Base-by-base conservation (phyloP, 2,329 filamentous ascomycete species). In the Aspergillus oerlinghausenensis region DNA sequence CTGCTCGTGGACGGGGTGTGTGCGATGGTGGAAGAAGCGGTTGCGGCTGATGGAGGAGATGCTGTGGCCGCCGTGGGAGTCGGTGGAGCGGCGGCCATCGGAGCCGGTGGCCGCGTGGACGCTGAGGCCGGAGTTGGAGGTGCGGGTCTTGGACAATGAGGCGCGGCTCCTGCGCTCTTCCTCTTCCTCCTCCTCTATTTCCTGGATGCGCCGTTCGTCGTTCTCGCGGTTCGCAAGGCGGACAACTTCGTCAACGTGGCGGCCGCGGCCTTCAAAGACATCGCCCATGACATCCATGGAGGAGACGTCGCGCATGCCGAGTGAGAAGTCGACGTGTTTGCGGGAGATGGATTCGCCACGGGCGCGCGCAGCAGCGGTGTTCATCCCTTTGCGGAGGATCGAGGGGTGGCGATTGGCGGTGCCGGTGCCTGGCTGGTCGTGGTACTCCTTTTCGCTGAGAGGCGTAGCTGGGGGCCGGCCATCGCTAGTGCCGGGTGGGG, bases 301-400 rank as follows among this genome's bases (percentile, higher is more conserved):
- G 3, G 80, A 79, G 43, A 87, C 77, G 48, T 82, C 80, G 35
- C 77, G 79, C 81, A 88, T 87, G 29, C 87, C 87, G 2, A 89
- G 77, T 1, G 86, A 88, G 71, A 89, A 89, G 67, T 89, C 87
- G 29, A 89, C 85, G 28, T 85, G 83, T 54, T 83, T 84, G 77
- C 85, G 84, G 9, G 79, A 75, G 1, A 84, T 72, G 0, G 84
- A 83, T 61, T 87, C 84, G 32, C 80, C 80, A 8, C 84, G 80
- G 38, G 77, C 70, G 10, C 84, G 79, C n/a, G 65, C 67, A 9
- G 67, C 69, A n/a, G 71, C 73, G 14, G 70, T 71, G 32, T 73
- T 70, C 54, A 75, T 75, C 19, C 78, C 75, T 52, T 77, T 79
- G 52, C 83, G 82, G 21, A 87, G 74, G 57, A 86, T 85, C 0